Evolutionary conservation across 495 filamentous ascomycete species (phyloP).

Genomic region (Tuber indicum): DNA sequence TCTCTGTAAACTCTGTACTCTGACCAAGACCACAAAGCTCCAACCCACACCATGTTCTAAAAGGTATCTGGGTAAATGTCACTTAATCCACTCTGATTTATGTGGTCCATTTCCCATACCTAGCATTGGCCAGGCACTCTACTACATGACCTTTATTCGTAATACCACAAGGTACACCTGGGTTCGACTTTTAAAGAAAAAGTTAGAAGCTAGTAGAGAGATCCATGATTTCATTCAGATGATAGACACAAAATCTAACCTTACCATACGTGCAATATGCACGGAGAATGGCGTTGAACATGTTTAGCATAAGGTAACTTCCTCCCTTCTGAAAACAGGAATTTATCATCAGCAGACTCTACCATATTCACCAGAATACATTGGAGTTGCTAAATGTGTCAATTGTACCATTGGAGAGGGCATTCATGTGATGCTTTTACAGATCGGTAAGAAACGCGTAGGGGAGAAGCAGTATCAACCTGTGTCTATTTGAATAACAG

Average conservation of each 20-base stretch:
- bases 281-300: conserved; percentile 6
- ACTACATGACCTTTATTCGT: conserved; percentile 12
- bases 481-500: conserved; percentile 13
- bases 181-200: conserved; percentile 11
- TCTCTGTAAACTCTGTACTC: too few relatives aligned
- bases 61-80: too few relatives aligned
- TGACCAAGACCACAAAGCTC: too few relatives aligned
- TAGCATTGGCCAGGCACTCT: neutral
- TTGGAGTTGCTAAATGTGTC: conserved; percentile 15
- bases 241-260: neutral
- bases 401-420: conserved; percentile 13
- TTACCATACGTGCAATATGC: too few relatives aligned
- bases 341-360: neutral
- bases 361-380: conserved; percentile 5
- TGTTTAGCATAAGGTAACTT: neutral
- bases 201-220: neutral
- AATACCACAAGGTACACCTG: neutral
- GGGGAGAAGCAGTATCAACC: conserved; percentile 8
- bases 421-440: neutral
- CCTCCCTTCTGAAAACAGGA: neutral
- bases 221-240: neutral
- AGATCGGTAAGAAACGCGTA: neutral
- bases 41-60: too few relatives aligned
- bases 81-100: too few relatives aligned
- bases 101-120: neutral